Evolutionary conservation across 441 rosid genomes (phyloP).

Genomic region (Populus hybrid): DNA sequence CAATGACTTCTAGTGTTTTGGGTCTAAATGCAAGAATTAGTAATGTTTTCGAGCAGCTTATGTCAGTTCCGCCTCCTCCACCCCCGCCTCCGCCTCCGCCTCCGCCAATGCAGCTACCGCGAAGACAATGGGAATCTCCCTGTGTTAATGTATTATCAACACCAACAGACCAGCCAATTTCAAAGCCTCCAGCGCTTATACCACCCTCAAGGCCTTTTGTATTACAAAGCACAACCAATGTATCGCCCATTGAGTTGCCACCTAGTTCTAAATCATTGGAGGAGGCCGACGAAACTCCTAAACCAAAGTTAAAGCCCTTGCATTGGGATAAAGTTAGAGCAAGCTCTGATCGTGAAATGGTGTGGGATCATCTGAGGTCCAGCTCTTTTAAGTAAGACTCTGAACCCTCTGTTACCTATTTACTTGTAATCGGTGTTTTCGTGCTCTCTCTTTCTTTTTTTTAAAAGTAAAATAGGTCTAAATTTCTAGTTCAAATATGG

Average conservation of each 20-base stretch:
- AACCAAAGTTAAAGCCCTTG: conserved; percentile 85
- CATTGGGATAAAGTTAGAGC: conserved; percentile 99
- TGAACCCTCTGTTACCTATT: conserved; percentile 1
- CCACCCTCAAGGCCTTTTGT: conserved; percentile 87
- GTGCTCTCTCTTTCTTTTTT: not conserved
- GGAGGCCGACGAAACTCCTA: conserved; percentile 49
- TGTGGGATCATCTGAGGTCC: conserved; percentile 95
- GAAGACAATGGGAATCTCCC: conserved; percentile 35
- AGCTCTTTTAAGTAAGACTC: conserved; percentile 86
- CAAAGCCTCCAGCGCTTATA: conserved; percentile 54
- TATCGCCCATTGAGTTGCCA: conserved; percentile 50
- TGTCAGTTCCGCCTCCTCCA: conserved; percentile 19
- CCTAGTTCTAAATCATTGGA: conserved; percentile 33
- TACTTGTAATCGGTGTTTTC: not conserved
- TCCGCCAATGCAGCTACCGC: conserved; percentile 42
- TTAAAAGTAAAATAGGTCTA: not conserved
- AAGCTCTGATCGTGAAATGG: conserved; percentile 98
- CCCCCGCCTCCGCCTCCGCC: conserved; percentile 19
- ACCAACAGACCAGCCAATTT: conserved; percentile 35
- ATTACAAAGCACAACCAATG: conserved; percentile 38
- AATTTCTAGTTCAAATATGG: not conserved
- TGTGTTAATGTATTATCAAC: conserved; percentile 22
- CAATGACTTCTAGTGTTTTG: conserved; percentile 21
- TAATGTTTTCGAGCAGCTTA: conserved; percentile 29
- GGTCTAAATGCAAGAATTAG: conserved; percentile 33